Percentiles rank a stretch among this genome's conserved stretches.
Conservation (phyloP, 208 protist genomes). For the Angomonas ambiguus region DNA sequence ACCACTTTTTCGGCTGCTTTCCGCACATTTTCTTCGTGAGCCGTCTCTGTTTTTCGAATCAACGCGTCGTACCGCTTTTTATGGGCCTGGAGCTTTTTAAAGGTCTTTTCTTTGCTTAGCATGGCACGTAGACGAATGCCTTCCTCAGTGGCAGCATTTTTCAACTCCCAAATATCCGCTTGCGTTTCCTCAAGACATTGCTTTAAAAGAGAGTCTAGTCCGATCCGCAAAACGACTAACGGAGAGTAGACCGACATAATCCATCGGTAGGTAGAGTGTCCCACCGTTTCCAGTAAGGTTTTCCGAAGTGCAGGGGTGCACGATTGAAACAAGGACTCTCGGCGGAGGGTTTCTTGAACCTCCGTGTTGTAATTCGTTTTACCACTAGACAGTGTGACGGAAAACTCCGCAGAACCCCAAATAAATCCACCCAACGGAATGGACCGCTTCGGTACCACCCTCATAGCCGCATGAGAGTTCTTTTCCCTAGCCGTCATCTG, state of each 20-base stretch:
- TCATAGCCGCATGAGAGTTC: background rate
- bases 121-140: slow-evolving; percentile 17
- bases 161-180: slow-evolving; percentile 48
- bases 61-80: slow-evolving; percentile 49
- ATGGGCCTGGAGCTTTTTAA: slow-evolving; percentile 44
- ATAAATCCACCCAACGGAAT: slow-evolving; percentile 70
- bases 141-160: slow-evolving; percentile 32
- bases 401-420: slow-evolving; percentile 78
- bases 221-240: slow-evolving; percentile 65
- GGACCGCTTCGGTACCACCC: background rate
- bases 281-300: slow-evolving; percentile 47
- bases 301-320: slow-evolving; percentile 50
- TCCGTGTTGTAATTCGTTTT: slow-evolving; percentile 42
- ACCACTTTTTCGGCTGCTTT: slow-evolving; percentile 47
- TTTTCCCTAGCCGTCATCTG: slow-evolving; percentile 21
- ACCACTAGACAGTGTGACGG: slow-evolving; percentile 63
- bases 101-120: slow-evolving; percentile 46
- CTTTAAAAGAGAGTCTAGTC: slow-evolving; percentile 50
- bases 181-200: slow-evolving; percentile 66
- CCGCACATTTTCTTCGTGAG: slow-evolving; percentile 32
- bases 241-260: slow-evolving; percentile 54
- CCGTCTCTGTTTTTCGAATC: slow-evolving; percentile 31
- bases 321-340: slow-evolving; percentile 26
- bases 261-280: slow-evolving; percentile 59
- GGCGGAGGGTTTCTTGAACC: slow-evolving; percentile 22